Evolutionary conservation across 306 rosid species (phyloP).

Genomic region (Glycyrrhiza uralensis): DNA sequence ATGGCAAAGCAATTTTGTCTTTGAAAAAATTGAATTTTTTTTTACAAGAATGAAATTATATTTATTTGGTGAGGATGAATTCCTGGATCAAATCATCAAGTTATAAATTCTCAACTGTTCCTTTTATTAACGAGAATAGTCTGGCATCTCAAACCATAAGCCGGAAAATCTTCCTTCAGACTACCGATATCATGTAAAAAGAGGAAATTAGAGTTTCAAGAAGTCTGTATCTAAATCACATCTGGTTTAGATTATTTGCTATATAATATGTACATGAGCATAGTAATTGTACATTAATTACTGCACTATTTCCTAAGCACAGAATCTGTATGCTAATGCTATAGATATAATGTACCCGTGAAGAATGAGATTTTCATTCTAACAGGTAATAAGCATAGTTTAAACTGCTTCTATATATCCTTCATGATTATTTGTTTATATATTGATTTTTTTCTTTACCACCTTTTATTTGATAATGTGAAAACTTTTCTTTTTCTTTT

Average conservation of each 20-base stretch:
- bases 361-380: not conserved
- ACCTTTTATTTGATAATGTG: not conserved
- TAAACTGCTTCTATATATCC: not conserved
- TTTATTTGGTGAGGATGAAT: not conserved
- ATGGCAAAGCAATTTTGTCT: conserved; percentile 5
- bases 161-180: not conserved
- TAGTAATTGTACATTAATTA: not conserved
- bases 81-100: not conserved
- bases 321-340: not conserved
- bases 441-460: not conserved
- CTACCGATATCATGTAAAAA: not conserved
- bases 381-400: not conserved
- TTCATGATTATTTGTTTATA: not conserved
- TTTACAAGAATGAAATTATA: not conserved
- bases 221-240: not conserved
- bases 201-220: not conserved
- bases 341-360: not conserved
- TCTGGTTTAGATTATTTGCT: not conserved
- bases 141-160: not conserved
- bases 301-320: not conserved
- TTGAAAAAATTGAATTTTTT: not conserved
- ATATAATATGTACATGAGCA: not conserved
- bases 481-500: not conserved
- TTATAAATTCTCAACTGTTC: not conserved
- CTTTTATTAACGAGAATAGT: not conserved